phyloP scores from a whole-genome alignment of 1,284 basidiomycete genomes.

The Porphyrellus sp. region DNA sequence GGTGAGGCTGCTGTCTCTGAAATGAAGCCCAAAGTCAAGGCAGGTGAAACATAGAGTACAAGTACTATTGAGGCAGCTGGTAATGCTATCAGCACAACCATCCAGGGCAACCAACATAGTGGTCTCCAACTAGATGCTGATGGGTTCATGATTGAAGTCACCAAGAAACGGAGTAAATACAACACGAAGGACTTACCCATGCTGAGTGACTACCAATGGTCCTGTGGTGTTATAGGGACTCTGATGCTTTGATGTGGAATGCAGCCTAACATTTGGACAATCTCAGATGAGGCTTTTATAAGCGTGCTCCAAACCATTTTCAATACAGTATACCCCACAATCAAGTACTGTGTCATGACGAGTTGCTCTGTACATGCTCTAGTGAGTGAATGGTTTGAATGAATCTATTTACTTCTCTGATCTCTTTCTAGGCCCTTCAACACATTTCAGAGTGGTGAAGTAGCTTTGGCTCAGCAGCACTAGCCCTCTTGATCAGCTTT shows the following conservation, averaged over 20 bases:
- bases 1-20: neutral
- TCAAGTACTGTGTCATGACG: neutral
- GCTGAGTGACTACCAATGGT: neutral
- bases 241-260: neutral
- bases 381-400: neutral
- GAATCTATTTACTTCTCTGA: neutral
- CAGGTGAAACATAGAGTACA: neutral
- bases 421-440: neutral
- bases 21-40: neutral
- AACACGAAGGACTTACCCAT: neutral
- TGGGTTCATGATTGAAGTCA: neutral
- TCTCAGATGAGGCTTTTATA: neutral
- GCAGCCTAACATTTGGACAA: neutral
- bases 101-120: neutral
- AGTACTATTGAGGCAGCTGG: neutral
- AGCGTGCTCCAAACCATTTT: neutral
- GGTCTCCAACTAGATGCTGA: neutral
- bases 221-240: neutral
- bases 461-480: neutral
- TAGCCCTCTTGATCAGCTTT: conserved; percentile 1
- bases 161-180: neutral
- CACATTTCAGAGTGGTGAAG: neutral
- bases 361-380: neutral
- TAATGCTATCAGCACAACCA: too few relatives aligned
- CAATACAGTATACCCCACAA: neutral